Base-by-base conservation (phyloP, 257 asterid species). In the Salvia rosmarinus region DNA sequence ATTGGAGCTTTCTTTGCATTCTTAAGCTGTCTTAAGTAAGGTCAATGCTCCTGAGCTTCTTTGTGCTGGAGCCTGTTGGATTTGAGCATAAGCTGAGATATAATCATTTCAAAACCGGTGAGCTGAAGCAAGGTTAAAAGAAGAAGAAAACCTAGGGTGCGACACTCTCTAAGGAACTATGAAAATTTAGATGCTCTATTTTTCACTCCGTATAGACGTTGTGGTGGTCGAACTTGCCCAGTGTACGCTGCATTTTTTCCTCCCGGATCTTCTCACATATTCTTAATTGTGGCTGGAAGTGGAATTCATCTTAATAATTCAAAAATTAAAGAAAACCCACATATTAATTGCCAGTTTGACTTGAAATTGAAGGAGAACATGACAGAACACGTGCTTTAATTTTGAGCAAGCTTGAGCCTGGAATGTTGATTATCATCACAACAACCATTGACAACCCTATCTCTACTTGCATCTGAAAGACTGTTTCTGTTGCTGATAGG, bases 361-460 rank as follows among this genome's bases (percentile, higher is more conserved):
- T 12, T 62, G 28, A 58, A 47, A 55, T 12, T 62, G 28, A 58
- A 47, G 46, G 32, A 75, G 20, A 51, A 35, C 34, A 59, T n/a
- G 43, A 32, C 67, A 73, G 5, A 32, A 23, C 14, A 25, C 20
- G 5, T 12, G 32, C 16, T 50, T 49, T 28, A 37, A 46, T 25
- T 56, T 67, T 60, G 63, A 37, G 6, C n/a, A 21, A 52, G 62
- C 46, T 40, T 32, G 57, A 59, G 64, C 65, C 62, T 68, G 49
- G 28, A 57, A 25, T 39, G n/a, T 57, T 51, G 28, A 54, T 66
- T 42, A 61, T 25, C 61, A 43, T 67, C 56, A 17, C 5, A 64
- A 20, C 35, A 34, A 28, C 12, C 23, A 49, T 30, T 20, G 4
- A 10, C 43, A 62, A 14, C 32, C 59, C 30, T 40, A 46, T 14